A percentile compares a stretch with the other conserved stretches of the same genome.
Evolutionary conservation across 2,329 filamentous ascomycete genomes (phyloP).

Genomic region (Byssoonygena ceratinophila): DNA sequence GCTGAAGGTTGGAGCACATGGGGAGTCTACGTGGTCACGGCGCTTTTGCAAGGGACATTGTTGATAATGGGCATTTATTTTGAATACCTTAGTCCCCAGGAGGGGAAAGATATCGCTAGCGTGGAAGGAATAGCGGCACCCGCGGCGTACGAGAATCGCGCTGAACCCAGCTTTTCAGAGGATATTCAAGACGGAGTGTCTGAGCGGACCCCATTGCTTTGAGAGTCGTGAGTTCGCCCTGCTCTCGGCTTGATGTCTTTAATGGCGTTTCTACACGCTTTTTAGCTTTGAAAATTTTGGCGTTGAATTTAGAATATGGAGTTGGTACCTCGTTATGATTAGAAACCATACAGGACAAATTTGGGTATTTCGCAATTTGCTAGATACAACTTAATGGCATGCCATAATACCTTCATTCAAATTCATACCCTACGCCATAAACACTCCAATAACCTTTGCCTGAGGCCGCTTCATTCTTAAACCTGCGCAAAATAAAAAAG

Average conservation of each 20-base stretch:
- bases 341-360: background rate
- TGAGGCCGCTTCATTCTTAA: background rate
- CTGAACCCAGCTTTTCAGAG: constrained; percentile 13
- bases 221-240: background rate
- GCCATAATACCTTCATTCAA: too few relatives aligned
- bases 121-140: background rate
- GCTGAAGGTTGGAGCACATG: constrained; percentile 86
- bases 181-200: constrained; percentile 9
- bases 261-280: background rate
- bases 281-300: background rate
- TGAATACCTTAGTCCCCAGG: constrained; percentile 41
- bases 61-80: constrained; percentile 73
- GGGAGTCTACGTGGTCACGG: constrained; percentile 82
- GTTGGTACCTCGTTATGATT: background rate
- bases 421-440: too few relatives aligned
- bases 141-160: background rate
- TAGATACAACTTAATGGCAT: background rate
- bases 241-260: background rate
- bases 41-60: constrained; percentile 69
- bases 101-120: constrained; percentile 22
- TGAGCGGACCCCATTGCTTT: constrained; percentile 21
- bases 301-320: background rate
- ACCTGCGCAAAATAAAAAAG: background rate
- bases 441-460: background rate
- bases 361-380: background rate